Evolutionary conservation across 2,329 filamentous ascomycete genomes (phyloP).

Genomic region (Boeremia exigua): DNA sequence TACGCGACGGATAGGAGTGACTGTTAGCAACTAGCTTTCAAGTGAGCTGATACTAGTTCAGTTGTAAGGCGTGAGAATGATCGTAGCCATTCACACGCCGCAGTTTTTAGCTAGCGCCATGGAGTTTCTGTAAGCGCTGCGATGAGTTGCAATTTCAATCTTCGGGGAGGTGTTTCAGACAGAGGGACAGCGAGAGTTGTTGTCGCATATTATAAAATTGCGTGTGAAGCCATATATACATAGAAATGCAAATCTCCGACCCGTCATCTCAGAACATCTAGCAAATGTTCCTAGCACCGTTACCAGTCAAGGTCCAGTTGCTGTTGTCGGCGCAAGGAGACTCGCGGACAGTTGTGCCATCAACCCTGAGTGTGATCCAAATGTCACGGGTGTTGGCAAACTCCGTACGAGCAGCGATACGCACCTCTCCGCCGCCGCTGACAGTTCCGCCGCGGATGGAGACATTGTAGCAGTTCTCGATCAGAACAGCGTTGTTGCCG

Average conservation of each 20-base stretch:
- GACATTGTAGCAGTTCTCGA: conserved; percentile 67
- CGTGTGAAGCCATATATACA: not conserved
- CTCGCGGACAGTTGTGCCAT: conserved; percentile 60
- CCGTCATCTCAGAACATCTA: not conserved
- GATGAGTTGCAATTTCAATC: too few species aligned
- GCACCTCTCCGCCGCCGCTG: conserved; percentile 62
- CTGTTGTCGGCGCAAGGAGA: conserved; percentile 60
- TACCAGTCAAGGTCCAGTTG: conserved; percentile 58
- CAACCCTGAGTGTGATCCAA: conserved; percentile 57
- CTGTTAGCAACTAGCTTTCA: not conserved
- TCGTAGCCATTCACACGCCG: too few species aligned
- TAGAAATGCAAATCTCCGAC: not conserved
- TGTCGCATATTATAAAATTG: not conserved
- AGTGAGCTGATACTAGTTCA: not conserved
- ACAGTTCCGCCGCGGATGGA: conserved; percentile 59
- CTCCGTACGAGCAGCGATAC: conserved; percentile 59
- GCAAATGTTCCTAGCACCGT: conserved; percentile 41
- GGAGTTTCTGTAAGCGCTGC: too few species aligned
- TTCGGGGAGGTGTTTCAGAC: not conserved
- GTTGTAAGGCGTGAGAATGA: not conserved
- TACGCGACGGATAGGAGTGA: not conserved
- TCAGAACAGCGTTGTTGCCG: conserved; percentile 62
- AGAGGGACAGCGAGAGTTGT: not conserved
- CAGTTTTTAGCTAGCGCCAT: too few species aligned
- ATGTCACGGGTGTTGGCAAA: conserved; percentile 62